Base-by-base conservation (phyloP, 2,329 filamentous ascomycete genomes). In the Fusarium globosum region DNA sequence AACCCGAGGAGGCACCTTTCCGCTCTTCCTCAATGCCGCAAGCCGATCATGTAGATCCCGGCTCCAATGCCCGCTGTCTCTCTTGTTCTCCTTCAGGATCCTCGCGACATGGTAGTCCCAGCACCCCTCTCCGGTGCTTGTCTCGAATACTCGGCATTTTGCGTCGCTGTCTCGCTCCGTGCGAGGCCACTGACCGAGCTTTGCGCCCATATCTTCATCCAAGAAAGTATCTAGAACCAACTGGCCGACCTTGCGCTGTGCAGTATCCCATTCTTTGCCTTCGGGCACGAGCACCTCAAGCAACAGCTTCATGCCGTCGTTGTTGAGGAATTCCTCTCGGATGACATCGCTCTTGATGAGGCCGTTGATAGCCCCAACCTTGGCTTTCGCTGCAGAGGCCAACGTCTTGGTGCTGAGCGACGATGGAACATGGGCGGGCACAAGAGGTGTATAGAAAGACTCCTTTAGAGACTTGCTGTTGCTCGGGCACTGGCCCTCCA, bases 211-310 rank as follows among this genome's bases (percentile, higher is more conserved):
- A 64, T 88, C 85, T 69, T 87, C 86, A 76, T 93, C 91, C n/a
- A 93, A 82, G 77, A 93, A 93, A 68, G 86, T 90, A 77, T 93
- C 91, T 39, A 88, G 84, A 35, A 92, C 85, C 63, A 92, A 83
- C 68, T 89, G 85, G 4, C 87, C 89, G 30, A 88, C 86, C 76
- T 87, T 89, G 65, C 85, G 85, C 77, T 88, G 85, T 11, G 88
- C 85, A 4, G 81, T 77, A 20, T 85, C 85, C 83, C 89, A 89
- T 33, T 84, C 83, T 9, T 82, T 80, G n/a, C 82, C 85, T 30
- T 85, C 81, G 14, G 82, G 83, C 7, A 84, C 76, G 41, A 92
- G 84, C 12, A 90, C 84, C 48, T 86, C 84, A 20, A 91, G 83
- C 12, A 91, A 81, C 38, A 85, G 83, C 33, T 81, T 80, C 85